phyloP scores from a whole-genome alignment of 768 basidiomycete genomes.

The Fomitopsis serialis region DNA sequence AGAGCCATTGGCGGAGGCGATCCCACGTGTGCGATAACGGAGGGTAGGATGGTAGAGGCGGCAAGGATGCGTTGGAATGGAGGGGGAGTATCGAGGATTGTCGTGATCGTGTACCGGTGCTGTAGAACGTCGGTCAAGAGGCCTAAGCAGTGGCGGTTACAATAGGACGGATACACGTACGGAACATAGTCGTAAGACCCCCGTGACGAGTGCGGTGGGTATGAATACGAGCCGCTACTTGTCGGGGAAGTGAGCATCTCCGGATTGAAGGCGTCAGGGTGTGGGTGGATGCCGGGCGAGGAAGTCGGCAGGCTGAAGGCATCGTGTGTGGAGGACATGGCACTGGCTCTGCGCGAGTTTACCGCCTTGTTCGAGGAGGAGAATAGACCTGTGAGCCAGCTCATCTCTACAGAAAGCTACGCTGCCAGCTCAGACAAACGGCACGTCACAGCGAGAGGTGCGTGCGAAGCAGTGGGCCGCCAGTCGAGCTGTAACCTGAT shows the following conservation, averaged over 20 bases:
- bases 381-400: conserved; percentile 71
- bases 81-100: conserved; percentile 61
- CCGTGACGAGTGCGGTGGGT: conserved; percentile 61
- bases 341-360: conserved; percentile 41
- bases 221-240: conserved; percentile 58
- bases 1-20: conserved; percentile 78
- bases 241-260: conserved; percentile 48
- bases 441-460: background rate
- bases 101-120: conserved; percentile 40
- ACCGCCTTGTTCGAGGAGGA: conserved; percentile 39
- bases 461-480: conserved; percentile 7
- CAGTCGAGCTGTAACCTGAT: conserved; percentile 1
- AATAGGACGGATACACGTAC: conserved; percentile 27
- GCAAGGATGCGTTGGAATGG: conserved; percentile 39
- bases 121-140: conserved; percentile 5
- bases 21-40: conserved; percentile 80
- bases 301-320: conserved; percentile 83
- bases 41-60: conserved; percentile 53
- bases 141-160: background rate
- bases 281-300: conserved; percentile 50
- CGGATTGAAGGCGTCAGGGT: conserved; percentile 56
- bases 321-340: conserved; percentile 76
- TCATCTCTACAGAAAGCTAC: conserved; percentile 37
- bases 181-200: conserved; percentile 57
- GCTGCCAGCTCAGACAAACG: background rate